These are phyloP conservation scores for Fraxinus xanthoxyloides DNA, from an alignment of 305 asterid genomes.

Conservation along the genomic window DNA sequence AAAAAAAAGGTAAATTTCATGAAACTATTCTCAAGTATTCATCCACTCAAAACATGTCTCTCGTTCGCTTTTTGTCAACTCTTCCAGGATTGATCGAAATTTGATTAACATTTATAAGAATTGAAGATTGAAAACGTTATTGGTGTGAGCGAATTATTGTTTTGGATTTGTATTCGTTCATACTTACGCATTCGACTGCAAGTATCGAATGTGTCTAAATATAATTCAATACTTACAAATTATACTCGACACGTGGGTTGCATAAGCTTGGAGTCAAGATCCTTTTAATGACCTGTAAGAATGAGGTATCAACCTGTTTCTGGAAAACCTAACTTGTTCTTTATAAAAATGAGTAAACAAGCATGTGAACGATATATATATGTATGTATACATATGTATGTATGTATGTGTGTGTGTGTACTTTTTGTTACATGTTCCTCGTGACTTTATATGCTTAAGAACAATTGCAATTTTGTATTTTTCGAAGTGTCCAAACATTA, in stretches of 20 bases:
- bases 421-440: conserved; percentile 3
- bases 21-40: too few relatives aligned
- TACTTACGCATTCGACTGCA: background rate
- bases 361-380: conserved; percentile 28
- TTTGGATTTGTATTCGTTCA: background rate
- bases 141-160: too few relatives aligned
- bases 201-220: background rate
- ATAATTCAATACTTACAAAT: background rate
- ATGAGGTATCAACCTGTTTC: conserved; percentile 39
- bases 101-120: too few relatives aligned
- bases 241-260: conserved; percentile 39
- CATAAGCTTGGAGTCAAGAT: conserved; percentile 34
- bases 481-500: background rate
- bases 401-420: background rate
- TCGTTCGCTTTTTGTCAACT: background rate
- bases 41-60: too few relatives aligned
- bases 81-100: background rate
- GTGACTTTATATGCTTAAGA: conserved; percentile 8
- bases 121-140: background rate
- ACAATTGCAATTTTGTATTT: background rate
- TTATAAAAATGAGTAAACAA: conserved; percentile 23
- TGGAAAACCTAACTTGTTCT: conserved; percentile 45
- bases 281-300: conserved; percentile 24
- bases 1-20: too few relatives aligned
- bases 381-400: background rate